Evolutionary conservation across 257 asterid species (phyloP), one percentile per base, ranked within the genome.

Genomic region (Nicotiana tomentosiformis): DNA sequence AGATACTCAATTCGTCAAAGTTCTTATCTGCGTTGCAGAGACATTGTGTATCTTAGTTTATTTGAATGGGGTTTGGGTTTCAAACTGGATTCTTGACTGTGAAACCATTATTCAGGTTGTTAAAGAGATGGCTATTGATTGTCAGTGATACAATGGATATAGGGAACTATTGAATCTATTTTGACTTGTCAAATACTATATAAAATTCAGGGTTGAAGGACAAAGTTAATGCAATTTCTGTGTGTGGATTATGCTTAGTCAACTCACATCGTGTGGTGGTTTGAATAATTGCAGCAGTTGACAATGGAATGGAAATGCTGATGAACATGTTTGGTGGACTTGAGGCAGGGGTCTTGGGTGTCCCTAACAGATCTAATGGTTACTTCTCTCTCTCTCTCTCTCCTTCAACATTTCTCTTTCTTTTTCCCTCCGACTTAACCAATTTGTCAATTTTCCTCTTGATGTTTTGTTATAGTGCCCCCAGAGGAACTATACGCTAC

Each of bases 321-420:
- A 85, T 89, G 88, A 89, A 86, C 85, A 83, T 89, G 90, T 89
- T 89, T 74, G 88, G 91, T 57, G 92, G 89, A 84, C 90, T 89
- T 53, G 90, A 89, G 61, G 56, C 90, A 0, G 90, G 89, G 15
- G 92, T 91, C 80, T 72, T 87, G 82, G 61, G 83, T 53, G 81
- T 77, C 77, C 78, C 85, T 16, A 84, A 82, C 82, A 82, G 88
- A 87, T 29, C 91, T 58, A 85, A 86, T 65, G 92, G 90, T 89
- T 74, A 14, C 49, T 55, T 61, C 46, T 64, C 43, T 62, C 62
- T 23, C 58, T 35, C 49, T 35, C 77, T 61, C 1, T 37, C 8
- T 9, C 8, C 80, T 76, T 76, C 46, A 7, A 32, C 30, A 26
- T 76, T 14, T 26, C 29, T 76, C 80, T 51, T 29, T 14, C 2